These are phyloP conservation scores for Thalia dealbata DNA, from an alignment of 176 grass and related monocot genomes.

Conservation along the genomic window DNA sequence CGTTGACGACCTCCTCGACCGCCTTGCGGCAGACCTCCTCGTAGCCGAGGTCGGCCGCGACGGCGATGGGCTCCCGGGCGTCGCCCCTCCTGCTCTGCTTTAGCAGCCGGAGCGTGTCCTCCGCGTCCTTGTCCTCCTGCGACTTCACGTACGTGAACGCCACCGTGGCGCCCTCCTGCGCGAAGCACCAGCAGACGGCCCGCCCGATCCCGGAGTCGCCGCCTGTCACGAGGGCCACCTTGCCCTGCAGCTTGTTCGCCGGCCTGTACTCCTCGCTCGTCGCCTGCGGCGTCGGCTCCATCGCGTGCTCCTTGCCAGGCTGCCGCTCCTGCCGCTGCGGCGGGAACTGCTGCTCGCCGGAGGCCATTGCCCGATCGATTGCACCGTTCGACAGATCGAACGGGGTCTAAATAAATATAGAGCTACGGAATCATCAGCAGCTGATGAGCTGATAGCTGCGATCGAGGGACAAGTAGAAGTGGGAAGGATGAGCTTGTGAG, in stretches of 20 bases:
- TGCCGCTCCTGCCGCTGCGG: slow-evolving; percentile 46
- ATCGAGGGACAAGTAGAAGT: no score
- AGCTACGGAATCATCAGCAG: no score
- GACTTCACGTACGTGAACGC: slow-evolving; percentile 61
- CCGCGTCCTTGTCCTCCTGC: slow-evolving; percentile 51
- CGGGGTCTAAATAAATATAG: no score
- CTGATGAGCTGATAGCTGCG: no score
- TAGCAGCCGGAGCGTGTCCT: slow-evolving; percentile 46
- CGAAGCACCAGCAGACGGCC: slow-evolving; percentile 69
- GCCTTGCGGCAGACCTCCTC: slow-evolving; percentile 57
- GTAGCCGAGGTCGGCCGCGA: slow-evolving; percentile 58
- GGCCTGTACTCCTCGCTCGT: slow-evolving; percentile 42
- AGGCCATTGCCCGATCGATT: slow-evolving; percentile 31
- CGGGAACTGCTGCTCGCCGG: slow-evolving; percentile 34
- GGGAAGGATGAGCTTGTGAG: no score
- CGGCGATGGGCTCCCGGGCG: slow-evolving; percentile 35
- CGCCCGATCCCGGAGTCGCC: slow-evolving; percentile 89
- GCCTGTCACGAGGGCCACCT: slow-evolving; percentile 69
- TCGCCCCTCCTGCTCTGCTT: slow-evolving; percentile 27
- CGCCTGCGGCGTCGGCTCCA: slow-evolving; percentile 52
- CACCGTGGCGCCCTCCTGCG: slow-evolving; percentile 62
- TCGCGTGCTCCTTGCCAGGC: slow-evolving; percentile 55
- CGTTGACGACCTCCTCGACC: slow-evolving; percentile 35
- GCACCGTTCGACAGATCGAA: background rate
- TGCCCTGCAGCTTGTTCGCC: slow-evolving; percentile 53